phyloP scores from a whole-genome alignment of 2,329 filamentous ascomycete genomes.

The Diaporthe helianthi region DNA sequence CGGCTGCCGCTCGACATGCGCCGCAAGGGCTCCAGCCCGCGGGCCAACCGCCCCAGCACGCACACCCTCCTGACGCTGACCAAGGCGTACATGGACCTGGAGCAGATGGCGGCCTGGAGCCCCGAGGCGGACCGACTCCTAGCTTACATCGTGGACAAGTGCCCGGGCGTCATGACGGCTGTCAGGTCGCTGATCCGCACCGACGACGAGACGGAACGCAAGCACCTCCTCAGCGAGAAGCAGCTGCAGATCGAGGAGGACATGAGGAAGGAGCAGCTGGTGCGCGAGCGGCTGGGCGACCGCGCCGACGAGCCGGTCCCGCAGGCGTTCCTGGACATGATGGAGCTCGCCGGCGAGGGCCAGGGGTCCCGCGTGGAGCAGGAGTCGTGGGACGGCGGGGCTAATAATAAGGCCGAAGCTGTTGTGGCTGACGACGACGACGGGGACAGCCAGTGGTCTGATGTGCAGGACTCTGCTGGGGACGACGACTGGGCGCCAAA shows the following conservation, averaged over 20 bases:
- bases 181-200: conserved; percentile 42
- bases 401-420: neutral
- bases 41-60: conserved; percentile 49
- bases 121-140: conserved; percentile 50
- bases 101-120: conserved; percentile 58
- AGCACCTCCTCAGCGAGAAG: conserved; percentile 35
- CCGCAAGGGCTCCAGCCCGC: conserved; percentile 47
- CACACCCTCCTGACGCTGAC: conserved; percentile 57
- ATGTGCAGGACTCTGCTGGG: conserved; percentile 18
- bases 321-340: conserved; percentile 31
- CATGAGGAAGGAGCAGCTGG: neutral
- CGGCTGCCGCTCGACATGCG: conserved; percentile 48
- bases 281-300: neutral
- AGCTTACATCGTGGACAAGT: conserved; percentile 47
- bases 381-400: conserved; percentile 6
- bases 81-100: conserved; percentile 57
- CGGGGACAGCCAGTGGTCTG: conserved; percentile 23
- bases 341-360: conserved; percentile 22
- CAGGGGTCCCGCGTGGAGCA: neutral
- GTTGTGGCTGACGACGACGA: neutral
- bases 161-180: conserved; percentile 51
- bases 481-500: conserved; percentile 21
- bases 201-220: conserved; percentile 38
- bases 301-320: conserved; percentile 4
- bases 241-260: neutral